Percentiles rank a stretch among this genome's conserved stretches.
These are phyloP conservation scores for Teratosphaeria gauchensis DNA, from an alignment of 2,329 filamentous ascomycete genomes.

Conservation along the genomic window DNA sequence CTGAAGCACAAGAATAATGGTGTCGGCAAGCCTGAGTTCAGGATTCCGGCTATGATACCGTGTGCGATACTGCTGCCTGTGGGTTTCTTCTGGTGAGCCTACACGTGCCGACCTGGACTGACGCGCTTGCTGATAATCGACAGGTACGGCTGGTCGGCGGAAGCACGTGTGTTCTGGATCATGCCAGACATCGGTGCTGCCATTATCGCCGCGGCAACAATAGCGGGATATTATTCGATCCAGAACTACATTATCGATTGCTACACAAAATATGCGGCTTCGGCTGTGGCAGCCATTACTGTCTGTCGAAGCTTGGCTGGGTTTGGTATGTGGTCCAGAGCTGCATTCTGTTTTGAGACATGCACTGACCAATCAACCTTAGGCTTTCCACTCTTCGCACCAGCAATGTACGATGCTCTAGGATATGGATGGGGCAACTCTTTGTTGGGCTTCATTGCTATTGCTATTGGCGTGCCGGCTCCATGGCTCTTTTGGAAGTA, in stretches of 20 bases:
- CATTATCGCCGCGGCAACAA: constrained; percentile 42
- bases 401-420: constrained; percentile 35
- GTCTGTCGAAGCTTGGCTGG: constrained; percentile 46
- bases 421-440: constrained; percentile 41
- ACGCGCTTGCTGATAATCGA: not conserved
- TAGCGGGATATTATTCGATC: constrained; percentile 40
- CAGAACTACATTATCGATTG: constrained; percentile 52
- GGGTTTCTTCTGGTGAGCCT: constrained; percentile 39
- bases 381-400: constrained; percentile 50
- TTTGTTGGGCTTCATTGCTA: constrained; percentile 45
- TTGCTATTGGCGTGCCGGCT: constrained; percentile 41
- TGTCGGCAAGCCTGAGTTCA: constrained; percentile 29
- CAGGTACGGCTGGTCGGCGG: constrained; percentile 46
- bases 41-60: constrained; percentile 43
- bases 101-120: not conserved
- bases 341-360: not conserved
- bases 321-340: constrained; percentile 23
- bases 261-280: constrained; percentile 36
- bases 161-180: constrained; percentile 40
- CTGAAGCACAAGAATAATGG: constrained; percentile 22
- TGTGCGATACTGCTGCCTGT: constrained; percentile 42
- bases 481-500: constrained; percentile 34
- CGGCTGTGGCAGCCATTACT: constrained; percentile 42
- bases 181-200: constrained; percentile 49
- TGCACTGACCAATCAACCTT: not conserved